Conservation (phyloP, 495 filamentous ascomycete genomes). For the Penicillium psychrofluorescens region DNA sequence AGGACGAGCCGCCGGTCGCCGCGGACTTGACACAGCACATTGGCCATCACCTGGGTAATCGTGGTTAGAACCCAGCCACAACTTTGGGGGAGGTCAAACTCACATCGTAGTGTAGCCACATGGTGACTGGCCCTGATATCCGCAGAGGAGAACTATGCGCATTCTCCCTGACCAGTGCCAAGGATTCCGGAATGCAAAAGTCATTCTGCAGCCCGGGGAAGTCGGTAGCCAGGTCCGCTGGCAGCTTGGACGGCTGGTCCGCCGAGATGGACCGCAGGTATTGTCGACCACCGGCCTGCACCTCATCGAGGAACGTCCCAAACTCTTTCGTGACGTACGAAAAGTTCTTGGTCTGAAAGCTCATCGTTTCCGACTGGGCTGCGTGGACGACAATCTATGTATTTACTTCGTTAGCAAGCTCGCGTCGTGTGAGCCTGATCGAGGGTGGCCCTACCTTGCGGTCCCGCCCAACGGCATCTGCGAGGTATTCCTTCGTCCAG, state of each 20-base stretch:
- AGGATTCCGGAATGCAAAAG: slow-evolving; percentile 59
- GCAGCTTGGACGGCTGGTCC: slow-evolving; percentile 57
- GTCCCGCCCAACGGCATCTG: slow-evolving; percentile 53
- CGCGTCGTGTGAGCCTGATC: slow-evolving; percentile 9
- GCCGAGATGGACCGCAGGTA: slow-evolving; percentile 72
- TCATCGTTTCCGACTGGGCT: slow-evolving; percentile 57
- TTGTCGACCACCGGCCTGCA: slow-evolving; percentile 52
- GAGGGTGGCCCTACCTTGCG: slow-evolving; percentile 45
- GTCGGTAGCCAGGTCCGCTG: slow-evolving; percentile 60
- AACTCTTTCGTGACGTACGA: slow-evolving; percentile 63
- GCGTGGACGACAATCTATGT: slow-evolving; percentile 63
- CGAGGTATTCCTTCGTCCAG: slow-evolving; percentile 69
- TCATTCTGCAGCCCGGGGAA: slow-evolving; percentile 63
- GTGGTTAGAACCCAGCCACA: neutral
- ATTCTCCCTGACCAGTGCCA: slow-evolving; percentile 51
- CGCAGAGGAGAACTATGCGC: slow-evolving; percentile 75
- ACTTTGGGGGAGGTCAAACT: slow-evolving; percentile 13
- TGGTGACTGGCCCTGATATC: slow-evolving; percentile 72
- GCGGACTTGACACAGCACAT: slow-evolving; percentile 73
- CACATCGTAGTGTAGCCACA: slow-evolving; percentile 93
- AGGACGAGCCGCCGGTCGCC: slow-evolving; percentile 67
- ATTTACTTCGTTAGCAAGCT: too few species aligned
- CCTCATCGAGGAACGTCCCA: slow-evolving; percentile 57
- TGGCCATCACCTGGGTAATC: slow-evolving; percentile 65
- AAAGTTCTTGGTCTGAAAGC: slow-evolving; percentile 80